phyloP scores from a whole-genome alignment of 257 asterid species.

The Parsonsia alboflavescens region DNA sequence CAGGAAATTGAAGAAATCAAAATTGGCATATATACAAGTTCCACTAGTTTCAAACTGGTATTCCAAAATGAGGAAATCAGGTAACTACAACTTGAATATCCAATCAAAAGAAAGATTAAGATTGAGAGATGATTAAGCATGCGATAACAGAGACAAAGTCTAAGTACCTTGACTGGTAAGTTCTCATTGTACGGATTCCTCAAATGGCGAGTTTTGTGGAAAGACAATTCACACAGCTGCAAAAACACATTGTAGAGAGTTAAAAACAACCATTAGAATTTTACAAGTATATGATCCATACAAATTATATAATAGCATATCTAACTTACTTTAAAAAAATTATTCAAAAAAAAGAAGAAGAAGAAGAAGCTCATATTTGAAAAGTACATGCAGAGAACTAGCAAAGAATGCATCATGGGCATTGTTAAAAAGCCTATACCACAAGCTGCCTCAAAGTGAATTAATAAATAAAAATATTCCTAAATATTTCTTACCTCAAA shows the following conservation, averaged over 20 bases:
- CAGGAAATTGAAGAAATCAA: neutral
- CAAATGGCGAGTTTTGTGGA: constrained; percentile 81
- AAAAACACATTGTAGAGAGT: constrained; percentile 1
- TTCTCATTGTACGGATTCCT: constrained; percentile 83
- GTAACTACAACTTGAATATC: neutral
- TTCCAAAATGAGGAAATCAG: neutral
- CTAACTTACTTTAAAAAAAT: neutral
- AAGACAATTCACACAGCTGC: constrained; percentile 93
- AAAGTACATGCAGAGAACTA: neutral
- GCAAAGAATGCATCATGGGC: neutral
- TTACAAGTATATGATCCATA: neutral
- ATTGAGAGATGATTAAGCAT: neutral
- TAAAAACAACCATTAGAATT: neutral
- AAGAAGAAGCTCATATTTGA: neutral
- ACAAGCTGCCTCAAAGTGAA: neutral
- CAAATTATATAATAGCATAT: neutral
- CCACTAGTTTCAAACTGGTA: neutral
- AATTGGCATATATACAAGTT: neutral
- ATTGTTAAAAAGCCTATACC: neutral
- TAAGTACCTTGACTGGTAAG: constrained; percentile 78
- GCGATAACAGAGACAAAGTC: neutral
- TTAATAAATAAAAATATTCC: neutral
- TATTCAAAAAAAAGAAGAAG: neutral
- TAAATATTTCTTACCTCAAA: neutral
- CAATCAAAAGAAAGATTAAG: neutral